Base-by-base conservation (phyloP, 2,329 filamentous ascomycete species). In the Beauveria scarabaeidicola region DNA sequence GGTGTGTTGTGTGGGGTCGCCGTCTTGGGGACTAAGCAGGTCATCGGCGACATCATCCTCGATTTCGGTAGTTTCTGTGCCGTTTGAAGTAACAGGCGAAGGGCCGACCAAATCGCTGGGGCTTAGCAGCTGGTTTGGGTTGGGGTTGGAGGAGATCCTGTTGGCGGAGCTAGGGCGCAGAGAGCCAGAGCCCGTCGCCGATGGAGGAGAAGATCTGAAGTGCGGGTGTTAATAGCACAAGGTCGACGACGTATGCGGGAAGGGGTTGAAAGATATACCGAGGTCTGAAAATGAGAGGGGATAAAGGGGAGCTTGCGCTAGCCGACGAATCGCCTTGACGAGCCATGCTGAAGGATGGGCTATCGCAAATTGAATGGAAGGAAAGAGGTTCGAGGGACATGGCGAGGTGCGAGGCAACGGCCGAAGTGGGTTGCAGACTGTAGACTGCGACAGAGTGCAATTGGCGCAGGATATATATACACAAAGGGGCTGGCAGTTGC, bases 1-100 rank as follows among this genome's bases (percentile, higher is more conserved):
- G 62, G 73, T 74, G 62, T 70, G 75, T 25, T 47, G 59, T 40
- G 59, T 52, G n/a, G 59, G 53, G 48, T 61, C 59, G 10, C 46
- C 58, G 17, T 61, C 54, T 17, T 58, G 50, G 54, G 70, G 68
- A 63, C 69, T 68, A 56, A 75, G 76, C 63, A 80, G 78, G 65
- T 86, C 86, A 63, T 90, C 86, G 46, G 81, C 79, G 52, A 75
- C 81, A 64, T 91, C 88, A 64, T 93, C 90, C 63, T 94, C 90
- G 58, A 94, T 91, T 69, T 94, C 90, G 11, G 90, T 93, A 43
- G 83, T 86, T 67, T 88, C 88, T 25, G 90, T 94, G 61, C 89
- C 89, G 69, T 89, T 92, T 43, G 90, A 94, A 54, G 91, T 91
- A 25, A 93, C 89, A 8, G 90, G 90, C 19, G 90, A 93, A 10